Percentiles rank a stretch among this genome's conserved stretches.
Evolutionary conservation across 164 flowering plant genomes (phyloP).

Genomic region (Magnolia sinica): DNA sequence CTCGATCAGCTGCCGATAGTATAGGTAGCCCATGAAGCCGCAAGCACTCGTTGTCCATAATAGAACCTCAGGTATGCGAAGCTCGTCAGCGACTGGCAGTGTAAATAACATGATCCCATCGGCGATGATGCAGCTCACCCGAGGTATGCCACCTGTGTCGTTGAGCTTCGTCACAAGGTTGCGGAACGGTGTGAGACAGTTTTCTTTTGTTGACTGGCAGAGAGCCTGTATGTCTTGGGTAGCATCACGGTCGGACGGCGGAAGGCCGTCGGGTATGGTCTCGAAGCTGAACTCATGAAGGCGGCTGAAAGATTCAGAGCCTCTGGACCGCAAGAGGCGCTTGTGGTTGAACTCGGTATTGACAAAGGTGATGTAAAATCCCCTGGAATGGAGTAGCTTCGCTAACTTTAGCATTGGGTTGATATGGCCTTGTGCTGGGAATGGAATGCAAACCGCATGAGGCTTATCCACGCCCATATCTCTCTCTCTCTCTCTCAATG

Average conservation of each 20-base stretch:
- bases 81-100: conserved; percentile 24
- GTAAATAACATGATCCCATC: conserved; percentile 31
- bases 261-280: conserved; percentile 39
- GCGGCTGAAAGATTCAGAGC: conserved; percentile 3
- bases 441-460: conserved; percentile 29
- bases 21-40: conserved; percentile 26
- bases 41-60: conserved; percentile 34
- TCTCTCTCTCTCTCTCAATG: conserved; percentile 6
- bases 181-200: conserved; percentile 29
- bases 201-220: conserved; percentile 17
- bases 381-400: conserved; percentile 22
- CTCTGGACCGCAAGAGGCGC: conserved; percentile 12
- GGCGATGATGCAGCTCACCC: conserved; percentile 21
- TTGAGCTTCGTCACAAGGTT: conserved; percentile 30
- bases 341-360: conserved; percentile 19
- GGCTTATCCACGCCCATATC: conserved; percentile 10
- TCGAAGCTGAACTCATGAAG: conserved; percentile 26
- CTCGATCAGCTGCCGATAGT: conserved; percentile 22
- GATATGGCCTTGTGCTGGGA: conserved; percentile 29
- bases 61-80: conserved; percentile 21
- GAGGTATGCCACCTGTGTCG: conserved; percentile 3
- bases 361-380: conserved; percentile 30
- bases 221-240: conserved; percentile 37
- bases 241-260: conserved; percentile 29
- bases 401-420: conserved; percentile 22